These are phyloP conservation scores for Jacaranda mimosifolia DNA, from an alignment of 257 asterid genomes.

Conservation along the genomic window DNA sequence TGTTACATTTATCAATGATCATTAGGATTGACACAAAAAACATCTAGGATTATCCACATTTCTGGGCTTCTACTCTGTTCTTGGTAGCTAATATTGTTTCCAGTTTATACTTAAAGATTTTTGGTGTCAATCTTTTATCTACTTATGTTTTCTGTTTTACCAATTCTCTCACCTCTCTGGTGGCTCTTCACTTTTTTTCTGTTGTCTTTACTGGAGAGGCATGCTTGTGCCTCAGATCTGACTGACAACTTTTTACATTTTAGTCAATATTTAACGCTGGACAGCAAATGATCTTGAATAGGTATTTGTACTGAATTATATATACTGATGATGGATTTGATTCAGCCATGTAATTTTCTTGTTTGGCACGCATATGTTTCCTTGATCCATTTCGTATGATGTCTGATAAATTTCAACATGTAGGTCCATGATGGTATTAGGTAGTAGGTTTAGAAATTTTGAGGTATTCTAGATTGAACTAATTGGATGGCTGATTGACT, in stretches of 20 bases:
- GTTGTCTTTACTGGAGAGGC: not conserved
- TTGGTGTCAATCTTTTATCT: not conserved
- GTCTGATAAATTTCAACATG: constrained; percentile 27
- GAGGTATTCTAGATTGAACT: constrained; percentile 41
- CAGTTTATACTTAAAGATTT: too few species aligned
- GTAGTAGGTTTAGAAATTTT: constrained; percentile 46
- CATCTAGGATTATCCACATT: not conserved
- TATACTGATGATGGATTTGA: constrained; percentile 16
- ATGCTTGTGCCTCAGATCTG: not conserved
- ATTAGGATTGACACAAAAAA: not conserved
- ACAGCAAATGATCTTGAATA: not conserved
- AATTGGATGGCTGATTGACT: constrained; percentile 45
- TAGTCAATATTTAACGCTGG: not conserved
- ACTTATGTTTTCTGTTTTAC: not conserved
- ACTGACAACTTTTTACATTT: not conserved
- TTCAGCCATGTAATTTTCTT: constrained; percentile 31
- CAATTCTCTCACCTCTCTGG: not conserved
- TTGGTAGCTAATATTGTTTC: not conserved
- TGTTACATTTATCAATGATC: not conserved
- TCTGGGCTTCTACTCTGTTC: not conserved
- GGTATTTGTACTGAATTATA: not conserved
- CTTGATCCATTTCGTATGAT: not conserved
- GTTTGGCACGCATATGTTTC: constrained; percentile 39
- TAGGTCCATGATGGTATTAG: constrained; percentile 28
- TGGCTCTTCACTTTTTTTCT: not conserved